Evolutionary conservation across 371 early-diverging fungal genomes (phyloP), one percentile per base, ranked within the genome.

Genomic region (Batkoa obscura): DNA sequence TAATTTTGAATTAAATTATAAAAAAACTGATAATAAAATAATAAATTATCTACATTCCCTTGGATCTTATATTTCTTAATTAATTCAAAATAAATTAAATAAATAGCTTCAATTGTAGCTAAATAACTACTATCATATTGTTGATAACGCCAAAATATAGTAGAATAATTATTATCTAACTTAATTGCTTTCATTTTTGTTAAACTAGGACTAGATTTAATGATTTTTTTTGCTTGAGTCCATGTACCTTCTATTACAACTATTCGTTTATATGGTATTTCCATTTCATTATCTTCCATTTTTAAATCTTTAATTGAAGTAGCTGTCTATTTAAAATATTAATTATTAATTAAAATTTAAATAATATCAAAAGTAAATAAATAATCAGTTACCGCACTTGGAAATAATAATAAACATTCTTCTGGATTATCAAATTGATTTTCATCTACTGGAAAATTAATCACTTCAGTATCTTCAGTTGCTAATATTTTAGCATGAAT

Each of bases 41-140:
- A 64, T 56, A 92, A 68, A 62, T 87, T 79, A 59, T 91, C 93
- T 59, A 80, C 89, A 39, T 76, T 45, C 60, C 59, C 31, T 49
- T n/a, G 13, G 43, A 15, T 12, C 55, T 52, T 59, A 51, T 66
- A 64, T 48, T 61, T 62, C 23, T 23, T 23, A 33, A 60, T 58
- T 60, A 80, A 84, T 65, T 92, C 94, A 30, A 79, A 70, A 66
- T 82, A 87, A 50, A 90, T 73, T 62, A 83, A 91, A 57, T 94
- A 93, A 41, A 92, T 86, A 4, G 95, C 95, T 65, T 94, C 95
- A 55, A 94, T 91, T 0, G 95, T 94, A 0, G 92, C 85, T 45
- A 94, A 62, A 61, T 84, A 75, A 50, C 73, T 68, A 15, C 76
- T 75, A 42, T 79, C 78, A 35, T 76, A 64, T 49, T 75, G 70